Percentiles rank a stretch among this genome's conserved stretches.
These are phyloP conservation scores for Zalaria obscura DNA, from an alignment of 2,329 filamentous ascomycete species.

Conservation along the genomic window DNA sequence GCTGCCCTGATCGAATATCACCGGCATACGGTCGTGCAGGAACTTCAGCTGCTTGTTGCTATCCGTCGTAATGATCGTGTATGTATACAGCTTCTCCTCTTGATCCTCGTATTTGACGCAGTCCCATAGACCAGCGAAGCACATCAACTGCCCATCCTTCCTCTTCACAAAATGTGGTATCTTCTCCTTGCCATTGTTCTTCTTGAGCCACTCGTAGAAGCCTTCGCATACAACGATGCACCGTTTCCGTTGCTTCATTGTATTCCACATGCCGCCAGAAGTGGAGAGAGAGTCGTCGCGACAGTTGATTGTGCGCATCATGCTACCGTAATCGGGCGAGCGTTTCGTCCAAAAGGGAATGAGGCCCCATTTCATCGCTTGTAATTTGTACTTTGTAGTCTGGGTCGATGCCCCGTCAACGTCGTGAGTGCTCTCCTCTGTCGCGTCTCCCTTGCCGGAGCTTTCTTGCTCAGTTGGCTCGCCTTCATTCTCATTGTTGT, in stretches of 20 bases:
- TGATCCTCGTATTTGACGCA: slow-evolving; percentile 63
- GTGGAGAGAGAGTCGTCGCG: slow-evolving; percentile 71
- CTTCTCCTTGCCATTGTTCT: slow-evolving; percentile 60
- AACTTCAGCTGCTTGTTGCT: slow-evolving; percentile 74
- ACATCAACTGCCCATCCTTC: slow-evolving; percentile 73
- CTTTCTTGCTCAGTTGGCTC: slow-evolving; percentile 8
- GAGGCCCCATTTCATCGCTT: slow-evolving; percentile 92
- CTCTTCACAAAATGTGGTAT: slow-evolving; percentile 73
- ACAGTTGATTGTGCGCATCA: slow-evolving; percentile 90
- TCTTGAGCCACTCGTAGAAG: slow-evolving; percentile 94
- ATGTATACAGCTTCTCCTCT: slow-evolving; percentile 65
- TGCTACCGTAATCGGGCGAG: slow-evolving; percentile 59
- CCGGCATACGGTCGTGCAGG: slow-evolving; percentile 90
- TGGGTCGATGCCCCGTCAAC: slow-evolving; percentile 12
- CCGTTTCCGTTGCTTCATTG: slow-evolving; percentile 78
- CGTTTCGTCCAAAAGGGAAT: slow-evolving; percentile 88
- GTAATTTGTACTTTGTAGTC: slow-evolving; percentile 59
- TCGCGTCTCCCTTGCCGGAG: slow-evolving; percentile 9
- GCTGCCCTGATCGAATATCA: slow-evolving; percentile 68
- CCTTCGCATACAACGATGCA: slow-evolving; percentile 82
- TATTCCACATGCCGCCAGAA: slow-evolving; percentile 74
- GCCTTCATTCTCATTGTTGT: slow-evolving; percentile 3
- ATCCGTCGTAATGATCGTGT: slow-evolving; percentile 84
- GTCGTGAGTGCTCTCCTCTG: slow-evolving; percentile 5
- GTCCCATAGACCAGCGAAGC: slow-evolving; percentile 85